phyloP scores from a whole-genome alignment of 495 filamentous ascomycete species.

The Jackrogersella minutella region DNA sequence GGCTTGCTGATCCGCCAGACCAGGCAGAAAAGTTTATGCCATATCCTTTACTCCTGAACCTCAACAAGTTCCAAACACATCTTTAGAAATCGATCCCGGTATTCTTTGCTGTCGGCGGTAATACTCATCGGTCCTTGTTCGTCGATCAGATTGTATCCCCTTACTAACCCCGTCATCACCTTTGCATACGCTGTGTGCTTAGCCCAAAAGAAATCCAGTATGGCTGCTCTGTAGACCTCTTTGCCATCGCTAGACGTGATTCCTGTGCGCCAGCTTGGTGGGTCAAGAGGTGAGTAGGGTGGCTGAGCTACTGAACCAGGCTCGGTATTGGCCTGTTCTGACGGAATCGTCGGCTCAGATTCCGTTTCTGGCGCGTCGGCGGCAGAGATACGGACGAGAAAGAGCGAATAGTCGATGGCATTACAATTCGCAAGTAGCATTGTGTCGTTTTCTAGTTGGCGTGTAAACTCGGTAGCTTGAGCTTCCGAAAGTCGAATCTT shows the following conservation, averaged over 20 bases:
- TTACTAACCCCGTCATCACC: slow-evolving; percentile 68
- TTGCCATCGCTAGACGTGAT: slow-evolving; percentile 65
- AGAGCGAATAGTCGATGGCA: slow-evolving; percentile 74
- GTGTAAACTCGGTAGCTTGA: slow-evolving; percentile 60
- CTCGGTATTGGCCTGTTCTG: slow-evolving; percentile 11
- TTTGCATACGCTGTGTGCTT: slow-evolving; percentile 69
- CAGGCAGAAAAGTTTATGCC: neutral
- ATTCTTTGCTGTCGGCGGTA: slow-evolving; percentile 71
- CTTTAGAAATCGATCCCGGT: slow-evolving; percentile 67
- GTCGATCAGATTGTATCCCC: slow-evolving; percentile 66
- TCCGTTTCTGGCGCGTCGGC: slow-evolving; percentile 24
- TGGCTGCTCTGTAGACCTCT: slow-evolving; percentile 67
- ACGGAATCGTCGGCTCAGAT: slow-evolving; percentile 34
- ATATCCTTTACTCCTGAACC: slow-evolving; percentile 44
- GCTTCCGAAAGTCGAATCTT: slow-evolving; percentile 63
- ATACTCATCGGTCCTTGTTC: slow-evolving; percentile 72
- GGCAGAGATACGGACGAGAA: slow-evolving; percentile 63
- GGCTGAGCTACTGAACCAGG: slow-evolving; percentile 30
- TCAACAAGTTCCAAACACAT: slow-evolving; percentile 68
- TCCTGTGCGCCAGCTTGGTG: slow-evolving; percentile 64
- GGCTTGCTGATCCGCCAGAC: neutral
- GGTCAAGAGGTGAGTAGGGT: slow-evolving; percentile 44
- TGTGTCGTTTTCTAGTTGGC: slow-evolving; percentile 64
- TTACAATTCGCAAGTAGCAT: slow-evolving; percentile 65
- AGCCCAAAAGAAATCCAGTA: slow-evolving; percentile 78